phyloP scores from a whole-genome alignment of 1,284 basidiomycete species.

The Sphagnurus paluster region DNA sequence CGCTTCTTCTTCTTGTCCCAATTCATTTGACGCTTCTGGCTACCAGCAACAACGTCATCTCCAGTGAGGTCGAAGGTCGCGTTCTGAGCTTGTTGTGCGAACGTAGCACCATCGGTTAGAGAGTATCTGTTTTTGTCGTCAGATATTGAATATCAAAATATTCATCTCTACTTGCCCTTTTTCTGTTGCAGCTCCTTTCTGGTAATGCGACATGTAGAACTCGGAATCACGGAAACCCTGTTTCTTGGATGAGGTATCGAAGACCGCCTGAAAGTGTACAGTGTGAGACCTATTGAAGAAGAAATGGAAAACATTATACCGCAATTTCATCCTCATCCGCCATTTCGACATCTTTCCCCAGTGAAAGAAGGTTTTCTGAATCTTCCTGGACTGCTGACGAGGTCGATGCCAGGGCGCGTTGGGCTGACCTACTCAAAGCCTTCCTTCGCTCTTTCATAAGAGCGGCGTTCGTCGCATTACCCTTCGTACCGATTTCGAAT shows the following conservation, averaged over 20 bases:
- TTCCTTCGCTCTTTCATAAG: slow-evolving; percentile 91
- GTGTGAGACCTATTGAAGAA: slow-evolving; percentile 2
- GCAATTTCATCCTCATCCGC: slow-evolving; percentile 77
- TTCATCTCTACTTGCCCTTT: slow-evolving; percentile 65
- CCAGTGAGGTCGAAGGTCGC: slow-evolving; percentile 84
- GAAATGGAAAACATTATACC: slow-evolving; percentile 40
- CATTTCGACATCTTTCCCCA: slow-evolving; percentile 51
- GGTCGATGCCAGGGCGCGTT: slow-evolving; percentile 42
- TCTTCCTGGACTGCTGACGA: slow-evolving; percentile 41
- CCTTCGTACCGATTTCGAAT: slow-evolving; percentile 84
- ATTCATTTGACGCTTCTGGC: slow-evolving; percentile 66
- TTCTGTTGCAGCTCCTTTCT: slow-evolving; percentile 83
- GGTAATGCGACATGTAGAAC: slow-evolving; percentile 92
- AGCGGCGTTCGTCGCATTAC: slow-evolving; percentile 64
- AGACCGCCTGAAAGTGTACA: slow-evolving; percentile 60
- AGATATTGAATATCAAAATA: background rate
- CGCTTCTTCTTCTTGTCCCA: slow-evolving; percentile 99
- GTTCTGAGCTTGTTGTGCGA: slow-evolving; percentile 81
- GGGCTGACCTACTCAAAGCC: slow-evolving; percentile 66
- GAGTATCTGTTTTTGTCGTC: slow-evolving; percentile 66
- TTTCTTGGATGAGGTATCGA: slow-evolving; percentile 58
- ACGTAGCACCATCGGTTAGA: slow-evolving; percentile 80
- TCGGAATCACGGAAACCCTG: slow-evolving; percentile 74
- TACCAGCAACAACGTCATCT: slow-evolving; percentile 71
- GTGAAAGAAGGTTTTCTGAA: slow-evolving; percentile 31